A percentile compares a stretch with the other conserved stretches of the same genome.
Evolutionary conservation across 345 rosid genomes (phyloP).

Genomic region (Murraya koenigii): DNA sequence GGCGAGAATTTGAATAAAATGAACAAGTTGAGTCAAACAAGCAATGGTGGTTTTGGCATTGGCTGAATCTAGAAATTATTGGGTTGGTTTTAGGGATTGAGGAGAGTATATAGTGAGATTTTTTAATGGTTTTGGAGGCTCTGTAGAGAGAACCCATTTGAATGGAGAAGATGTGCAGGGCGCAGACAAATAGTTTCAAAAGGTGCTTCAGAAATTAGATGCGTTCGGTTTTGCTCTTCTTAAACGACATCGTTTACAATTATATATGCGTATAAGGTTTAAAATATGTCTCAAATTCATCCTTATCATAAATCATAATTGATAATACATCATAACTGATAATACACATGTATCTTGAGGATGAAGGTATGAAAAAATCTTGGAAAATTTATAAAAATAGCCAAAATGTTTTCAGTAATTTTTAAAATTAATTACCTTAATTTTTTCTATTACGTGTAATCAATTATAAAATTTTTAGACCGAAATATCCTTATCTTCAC

Average conservation of each 20-base stretch:
- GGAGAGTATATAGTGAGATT: constrained; percentile 20
- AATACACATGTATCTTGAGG: no score
- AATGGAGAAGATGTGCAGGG: constrained; percentile 15
- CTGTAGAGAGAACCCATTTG: constrained; percentile 57
- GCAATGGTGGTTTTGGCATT: not conserved
- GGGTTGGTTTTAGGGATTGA: constrained; percentile 9
- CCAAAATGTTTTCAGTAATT: no score
- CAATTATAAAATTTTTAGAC: no score
- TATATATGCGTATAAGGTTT: not conserved
- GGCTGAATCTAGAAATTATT: not conserved
- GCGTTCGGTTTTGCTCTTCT: not conserved
- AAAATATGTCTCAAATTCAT: not conserved
- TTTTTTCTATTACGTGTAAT: no score
- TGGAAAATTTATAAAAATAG: no score
- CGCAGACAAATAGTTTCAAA: not conserved
- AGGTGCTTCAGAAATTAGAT: not conserved
- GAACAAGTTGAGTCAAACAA: constrained; percentile 21
- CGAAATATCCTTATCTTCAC: no score
- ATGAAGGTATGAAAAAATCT: no score
- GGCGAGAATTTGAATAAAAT: constrained; percentile 63
- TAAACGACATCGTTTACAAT: not conserved
- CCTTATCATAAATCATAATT: no score
- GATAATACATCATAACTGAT: no score
- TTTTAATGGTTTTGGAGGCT: constrained; percentile 53
- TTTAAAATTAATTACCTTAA: no score